Percentiles rank a stretch among this genome's conserved stretches.
Conservation (phyloP, 75 land plant species). For the Azolla pinnata region DNA sequence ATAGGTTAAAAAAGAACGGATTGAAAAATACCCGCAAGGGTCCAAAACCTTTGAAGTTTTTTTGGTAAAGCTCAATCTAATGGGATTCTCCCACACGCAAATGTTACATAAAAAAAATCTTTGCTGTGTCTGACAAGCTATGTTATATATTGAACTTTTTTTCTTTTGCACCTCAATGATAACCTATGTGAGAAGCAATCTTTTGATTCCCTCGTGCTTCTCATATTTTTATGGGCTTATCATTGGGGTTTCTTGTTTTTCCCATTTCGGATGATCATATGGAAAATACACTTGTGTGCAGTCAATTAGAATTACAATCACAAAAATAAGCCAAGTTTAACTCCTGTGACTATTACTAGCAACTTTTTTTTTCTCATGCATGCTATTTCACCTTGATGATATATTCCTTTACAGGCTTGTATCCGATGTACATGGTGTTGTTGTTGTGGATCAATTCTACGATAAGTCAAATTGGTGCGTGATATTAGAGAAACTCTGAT, state of each 20-base stretch:
- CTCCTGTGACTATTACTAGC: no score
- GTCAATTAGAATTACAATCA: no score
- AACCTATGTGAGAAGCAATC: neutral
- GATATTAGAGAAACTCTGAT: constrained; percentile 50
- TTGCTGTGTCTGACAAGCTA: neutral
- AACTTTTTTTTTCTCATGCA: no score
- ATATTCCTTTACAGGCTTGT: constrained; percentile 47
- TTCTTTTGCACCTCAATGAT: neutral
- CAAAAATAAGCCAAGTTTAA: no score
- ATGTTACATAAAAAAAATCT: constrained; percentile 1
- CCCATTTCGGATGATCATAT: no score
- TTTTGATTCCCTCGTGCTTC: neutral
- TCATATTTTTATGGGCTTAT: neutral
- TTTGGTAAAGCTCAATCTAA: no score
- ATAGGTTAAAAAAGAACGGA: no score
- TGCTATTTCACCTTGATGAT: neutral
- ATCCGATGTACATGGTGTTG: constrained; percentile 43
- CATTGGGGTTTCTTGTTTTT: neutral
- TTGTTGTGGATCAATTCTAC: constrained; percentile 58
- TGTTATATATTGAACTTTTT: neutral
- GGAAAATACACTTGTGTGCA: no score
- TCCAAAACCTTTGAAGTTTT: no score
- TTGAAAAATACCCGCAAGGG: no score
- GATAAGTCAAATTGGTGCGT: constrained; percentile 98
- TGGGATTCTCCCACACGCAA: no score